phyloP scores from a whole-genome alignment of 176 grass and related monocot species.

The Aegilops sharonensis region DNA sequence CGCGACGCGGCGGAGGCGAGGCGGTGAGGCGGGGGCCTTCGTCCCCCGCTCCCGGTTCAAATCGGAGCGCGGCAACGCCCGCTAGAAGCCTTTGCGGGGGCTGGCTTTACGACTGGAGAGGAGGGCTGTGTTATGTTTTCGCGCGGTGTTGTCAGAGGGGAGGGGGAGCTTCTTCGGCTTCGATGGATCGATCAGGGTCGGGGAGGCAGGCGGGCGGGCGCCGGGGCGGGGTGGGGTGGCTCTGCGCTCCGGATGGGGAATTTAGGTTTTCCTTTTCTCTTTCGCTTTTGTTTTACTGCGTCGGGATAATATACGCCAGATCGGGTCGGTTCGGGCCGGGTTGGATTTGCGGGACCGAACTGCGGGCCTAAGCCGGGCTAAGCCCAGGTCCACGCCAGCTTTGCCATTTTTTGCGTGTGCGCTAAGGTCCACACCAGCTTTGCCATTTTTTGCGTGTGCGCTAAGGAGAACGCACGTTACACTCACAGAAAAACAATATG shows the following conservation, averaged over 20 bases:
- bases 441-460: neutral
- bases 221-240: neutral
- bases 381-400: neutral
- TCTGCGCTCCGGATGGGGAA: conserved; percentile 21
- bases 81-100: neutral
- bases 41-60: conserved; percentile 29
- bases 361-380: neutral
- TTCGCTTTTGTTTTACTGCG: neutral
- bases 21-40: neutral
- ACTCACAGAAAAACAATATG: no score
- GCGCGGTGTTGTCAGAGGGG: conserved; percentile 26
- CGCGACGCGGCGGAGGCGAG: neutral
- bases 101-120: neutral
- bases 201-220: conserved; percentile 3
- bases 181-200: conserved; percentile 45
- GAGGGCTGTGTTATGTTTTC: conserved; percentile 18
- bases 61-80: conserved; percentile 43
- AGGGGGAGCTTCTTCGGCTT: conserved; percentile 32
- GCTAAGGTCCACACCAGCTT: neutral
- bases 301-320: neutral
- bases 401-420: neutral
- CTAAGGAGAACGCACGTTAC: neutral
- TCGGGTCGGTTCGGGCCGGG: neutral
- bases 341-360: neutral
- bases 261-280: neutral